phyloP scores from a whole-genome alignment of 768 basidiomycete species.

The Tylopilus felleus region DNA sequence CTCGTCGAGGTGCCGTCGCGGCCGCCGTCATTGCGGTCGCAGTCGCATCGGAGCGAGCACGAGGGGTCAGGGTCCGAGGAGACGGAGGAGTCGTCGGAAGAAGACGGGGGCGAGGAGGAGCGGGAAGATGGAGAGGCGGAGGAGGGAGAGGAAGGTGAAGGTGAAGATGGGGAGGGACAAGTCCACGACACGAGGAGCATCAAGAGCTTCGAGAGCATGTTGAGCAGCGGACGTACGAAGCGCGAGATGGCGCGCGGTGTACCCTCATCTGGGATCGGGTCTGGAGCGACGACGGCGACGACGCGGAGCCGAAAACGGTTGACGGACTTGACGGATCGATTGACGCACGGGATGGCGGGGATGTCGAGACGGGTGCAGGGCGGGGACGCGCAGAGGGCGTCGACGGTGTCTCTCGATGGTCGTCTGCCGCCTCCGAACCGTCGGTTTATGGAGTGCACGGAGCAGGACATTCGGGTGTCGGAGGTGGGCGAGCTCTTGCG shows the following conservation, averaged over 20 bases:
- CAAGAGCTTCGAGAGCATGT: slow-evolving; percentile 84
- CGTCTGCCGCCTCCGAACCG: slow-evolving; percentile 59
- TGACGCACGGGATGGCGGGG: slow-evolving; percentile 70
- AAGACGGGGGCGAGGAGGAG: neutral
- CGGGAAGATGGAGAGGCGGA: slow-evolving; percentile 26
- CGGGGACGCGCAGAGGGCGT: slow-evolving; percentile 30
- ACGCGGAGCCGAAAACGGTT: slow-evolving; percentile 52
- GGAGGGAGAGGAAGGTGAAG: slow-evolving; percentile 26
- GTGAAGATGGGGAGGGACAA: slow-evolving; percentile 28
- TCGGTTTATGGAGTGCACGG: slow-evolving; percentile 67
- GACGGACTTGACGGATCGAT: slow-evolving; percentile 59
- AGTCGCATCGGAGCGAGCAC: slow-evolving; percentile 21
- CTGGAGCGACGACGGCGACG: neutral
- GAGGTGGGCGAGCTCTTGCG: slow-evolving; percentile 78
- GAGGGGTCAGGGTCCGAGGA: slow-evolving; percentile 20
- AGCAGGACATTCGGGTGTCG: slow-evolving; percentile 74
- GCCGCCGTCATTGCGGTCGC: slow-evolving; percentile 47
- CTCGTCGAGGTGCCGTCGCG: slow-evolving; percentile 52
- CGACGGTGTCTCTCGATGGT: slow-evolving; percentile 27
- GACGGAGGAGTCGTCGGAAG: neutral
- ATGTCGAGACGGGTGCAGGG: slow-evolving; percentile 42
- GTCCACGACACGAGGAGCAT: slow-evolving; percentile 69
- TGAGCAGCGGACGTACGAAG: slow-evolving; percentile 39
- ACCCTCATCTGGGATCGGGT: neutral
- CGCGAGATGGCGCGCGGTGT: neutral